Conservation (phyloP, 306 rosid species). For the Betula pendula region DNA sequence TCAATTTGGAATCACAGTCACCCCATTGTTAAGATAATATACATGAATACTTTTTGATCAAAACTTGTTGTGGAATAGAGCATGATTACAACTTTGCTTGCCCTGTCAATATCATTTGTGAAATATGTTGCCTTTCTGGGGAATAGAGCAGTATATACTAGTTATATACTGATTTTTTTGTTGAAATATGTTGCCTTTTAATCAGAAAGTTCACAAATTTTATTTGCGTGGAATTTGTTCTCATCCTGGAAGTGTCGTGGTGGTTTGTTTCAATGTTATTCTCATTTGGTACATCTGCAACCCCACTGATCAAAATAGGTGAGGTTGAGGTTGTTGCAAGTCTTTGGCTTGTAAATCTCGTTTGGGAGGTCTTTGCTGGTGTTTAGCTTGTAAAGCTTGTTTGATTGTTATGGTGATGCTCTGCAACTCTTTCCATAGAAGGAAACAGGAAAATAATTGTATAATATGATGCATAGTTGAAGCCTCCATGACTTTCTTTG, state of each 20-base stretch:
- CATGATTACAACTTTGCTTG: not conserved
- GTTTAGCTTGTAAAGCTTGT: not conserved
- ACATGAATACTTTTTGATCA: constrained; percentile 34
- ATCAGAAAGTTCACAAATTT: not conserved
- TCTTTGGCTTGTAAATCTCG: not conserved
- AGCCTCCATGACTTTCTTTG: not conserved
- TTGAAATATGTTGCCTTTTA: not conserved
- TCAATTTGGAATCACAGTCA: constrained; percentile 5
- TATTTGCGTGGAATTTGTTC: not conserved
- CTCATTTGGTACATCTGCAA: not conserved
- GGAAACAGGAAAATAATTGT: too few species aligned
- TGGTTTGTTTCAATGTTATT: not conserved
- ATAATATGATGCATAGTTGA: not conserved
- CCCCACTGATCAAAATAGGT: not conserved
- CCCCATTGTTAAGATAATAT: constrained; percentile 42
- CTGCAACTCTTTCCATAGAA: too few species aligned
- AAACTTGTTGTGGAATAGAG: constrained; percentile 13
- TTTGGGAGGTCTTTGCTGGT: not conserved
- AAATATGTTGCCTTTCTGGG: too few species aligned
- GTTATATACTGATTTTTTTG: not conserved
- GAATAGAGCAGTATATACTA: constrained; percentile 1
- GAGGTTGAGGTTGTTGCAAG: not conserved
- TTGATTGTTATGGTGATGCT: not conserved
- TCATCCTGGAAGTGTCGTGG: not conserved
- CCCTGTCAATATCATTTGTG: not conserved